Conservation (phyloP, 2,329 filamentous ascomycete species). For the Pochonia chlamydosporia region DNA sequence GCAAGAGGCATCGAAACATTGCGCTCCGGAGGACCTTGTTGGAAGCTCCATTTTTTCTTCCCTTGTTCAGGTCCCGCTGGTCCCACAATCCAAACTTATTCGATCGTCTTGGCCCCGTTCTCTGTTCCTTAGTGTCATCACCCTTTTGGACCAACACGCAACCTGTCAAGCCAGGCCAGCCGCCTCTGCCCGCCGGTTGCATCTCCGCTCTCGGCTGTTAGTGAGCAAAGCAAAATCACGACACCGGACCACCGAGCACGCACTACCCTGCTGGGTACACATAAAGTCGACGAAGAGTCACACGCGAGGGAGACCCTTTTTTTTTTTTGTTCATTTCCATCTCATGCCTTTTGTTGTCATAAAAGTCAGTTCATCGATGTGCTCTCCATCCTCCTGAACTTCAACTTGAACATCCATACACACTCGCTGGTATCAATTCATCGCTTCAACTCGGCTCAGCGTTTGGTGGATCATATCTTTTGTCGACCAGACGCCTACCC, state of each 20-base stretch:
- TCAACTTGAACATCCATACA: background rate
- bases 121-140: background rate
- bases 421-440: background rate
- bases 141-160: conserved; percentile 2
- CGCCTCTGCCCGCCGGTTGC: conserved; percentile 9
- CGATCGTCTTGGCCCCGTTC: background rate
- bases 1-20: too few relatives aligned
- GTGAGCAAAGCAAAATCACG: conserved; percentile 9
- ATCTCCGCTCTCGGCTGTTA: conserved; percentile 13
- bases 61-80: background rate
- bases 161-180: background rate
- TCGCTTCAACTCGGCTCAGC: background rate
- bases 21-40: background rate
- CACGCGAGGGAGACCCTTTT: conserved; percentile 3
- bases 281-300: conserved; percentile 6
- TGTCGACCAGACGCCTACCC: conserved; percentile 2
- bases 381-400: background rate
- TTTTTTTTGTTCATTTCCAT: background rate
- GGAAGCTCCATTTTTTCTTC: conserved; percentile 3
- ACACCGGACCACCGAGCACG: conserved; percentile 7
- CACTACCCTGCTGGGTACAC: background rate
- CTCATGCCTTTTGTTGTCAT: background rate
- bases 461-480: background rate
- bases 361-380: conserved; percentile 1
- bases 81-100: conserved; percentile 1